Evolutionary conservation across 192 early-diverging fungal genomes (phyloP), one percentile per base, ranked within the genome.

Genomic region (Backusella circina): DNA sequence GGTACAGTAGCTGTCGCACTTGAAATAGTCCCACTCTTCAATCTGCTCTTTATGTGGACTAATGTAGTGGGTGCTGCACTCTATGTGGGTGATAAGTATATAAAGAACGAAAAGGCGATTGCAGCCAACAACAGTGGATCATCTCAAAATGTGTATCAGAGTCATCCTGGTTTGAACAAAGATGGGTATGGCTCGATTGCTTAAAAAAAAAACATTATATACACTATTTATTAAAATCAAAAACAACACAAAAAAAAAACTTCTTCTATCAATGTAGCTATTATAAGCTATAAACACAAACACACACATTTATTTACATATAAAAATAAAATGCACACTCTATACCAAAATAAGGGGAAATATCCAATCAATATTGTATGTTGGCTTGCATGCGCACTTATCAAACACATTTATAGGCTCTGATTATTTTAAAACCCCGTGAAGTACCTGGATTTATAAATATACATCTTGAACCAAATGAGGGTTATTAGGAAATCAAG

Each of bases 41-140:
- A 88, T 65, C 50, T 89, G 41, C 8, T 93, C 4, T 93, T 92
- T 54, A 84, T 90, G 76, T 92, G 90, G 85, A 93, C 91, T 9
- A 93, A 93, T 70, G 83, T 88, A 38, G 86, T 92, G 6, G 90
- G 89, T 65, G 83, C 86, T 21, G 88, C 88, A 12, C 76, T 91
- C 2, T 91, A 90, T 88, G 86, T 89, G 1, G 84, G 79, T n/a
- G 89, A 91, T 71, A 66, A 89, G 68, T 88, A 90, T 72, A 83
- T 81, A 38, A 80, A 88, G 65, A 86, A 76, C 6, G 81, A 82
- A 18, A 47, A 47, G 18, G 0, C 15, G 16, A 47, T 47, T 47
- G 44, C 33, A 35, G 41, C 41, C 41, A 44, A 44, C 41, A 44
- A 15, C 26, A 26, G 54, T 28, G 23, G 54, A 0, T 28, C 54